A percentile compares a stretch with the other conserved stretches of the same genome.
These are phyloP conservation scores for Coemansia sp. DNA, from an alignment of 192 early-diverging fungal species.

Conservation along the genomic window DNA sequence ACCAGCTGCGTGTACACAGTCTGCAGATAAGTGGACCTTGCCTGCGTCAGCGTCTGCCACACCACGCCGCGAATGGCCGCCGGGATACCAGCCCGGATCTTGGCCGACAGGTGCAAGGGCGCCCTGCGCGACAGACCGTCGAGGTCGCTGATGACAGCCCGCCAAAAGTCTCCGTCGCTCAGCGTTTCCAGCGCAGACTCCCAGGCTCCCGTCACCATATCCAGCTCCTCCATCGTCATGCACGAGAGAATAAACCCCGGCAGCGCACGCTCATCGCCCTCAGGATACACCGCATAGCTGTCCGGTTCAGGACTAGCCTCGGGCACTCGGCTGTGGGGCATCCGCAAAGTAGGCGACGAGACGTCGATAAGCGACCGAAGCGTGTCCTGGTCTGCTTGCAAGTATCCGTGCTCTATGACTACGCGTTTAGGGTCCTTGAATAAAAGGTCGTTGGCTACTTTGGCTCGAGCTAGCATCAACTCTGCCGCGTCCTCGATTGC, in stretches of 20 bases:
- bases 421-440: conserved; percentile 49
- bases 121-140: conserved; percentile 74
- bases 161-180: conserved; percentile 94
- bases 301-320: neutral
- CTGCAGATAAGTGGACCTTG: conserved; percentile 66
- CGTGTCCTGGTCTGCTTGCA: conserved; percentile 32
- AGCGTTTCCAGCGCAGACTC: conserved; percentile 23
- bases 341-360: conserved; percentile 12
- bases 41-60: conserved; percentile 90
- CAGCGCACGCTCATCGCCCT: conserved; percentile 51
- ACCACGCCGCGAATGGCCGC: conserved; percentile 86
- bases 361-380: conserved; percentile 42
- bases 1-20: conserved; percentile 73
- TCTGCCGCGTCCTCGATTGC: neutral
- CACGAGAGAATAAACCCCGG: conserved; percentile 39
- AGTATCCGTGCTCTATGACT: conserved; percentile 34
- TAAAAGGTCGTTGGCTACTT: conserved; percentile 46
- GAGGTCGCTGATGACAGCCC: conserved; percentile 85
- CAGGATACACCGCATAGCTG: conserved; percentile 38
- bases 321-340: neutral
- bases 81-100: conserved; percentile 88
- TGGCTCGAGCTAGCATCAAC: conserved; percentile 42
- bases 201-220: conserved; percentile 40
- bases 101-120: conserved; percentile 70
- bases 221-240: conserved; percentile 41